Percentiles rank a stretch among this genome's conserved stretches.
These are phyloP conservation scores for Mycena amicta DNA, from an alignment of 768 basidiomycete species.

Conservation along the genomic window DNA sequence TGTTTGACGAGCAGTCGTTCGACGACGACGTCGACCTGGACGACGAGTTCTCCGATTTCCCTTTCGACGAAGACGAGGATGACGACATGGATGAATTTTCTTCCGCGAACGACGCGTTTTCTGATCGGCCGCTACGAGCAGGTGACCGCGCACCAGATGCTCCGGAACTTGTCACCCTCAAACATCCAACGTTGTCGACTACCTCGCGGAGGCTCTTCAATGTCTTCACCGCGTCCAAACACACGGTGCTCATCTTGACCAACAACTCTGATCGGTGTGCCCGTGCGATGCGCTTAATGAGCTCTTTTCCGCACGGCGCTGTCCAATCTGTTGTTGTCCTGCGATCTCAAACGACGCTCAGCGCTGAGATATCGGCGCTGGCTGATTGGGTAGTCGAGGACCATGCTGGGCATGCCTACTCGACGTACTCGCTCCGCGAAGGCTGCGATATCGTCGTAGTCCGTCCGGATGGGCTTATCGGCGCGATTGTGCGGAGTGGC, in stretches of 20 bases:
- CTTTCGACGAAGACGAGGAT: conserved; percentile 27
- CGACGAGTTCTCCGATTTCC: not conserved
- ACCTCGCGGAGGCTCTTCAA: conserved; percentile 34
- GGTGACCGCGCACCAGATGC: conserved; percentile 52
- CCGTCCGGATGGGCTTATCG: conserved; percentile 50
- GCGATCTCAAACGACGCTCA: conserved; percentile 19
- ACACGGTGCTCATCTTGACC: conserved; percentile 46
- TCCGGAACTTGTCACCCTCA: conserved; percentile 31
- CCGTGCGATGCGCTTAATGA: conserved; percentile 13
- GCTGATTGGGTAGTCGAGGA: conserved; percentile 40
- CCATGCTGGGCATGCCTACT: conserved; percentile 39
- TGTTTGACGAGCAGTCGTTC: conserved; percentile 36
- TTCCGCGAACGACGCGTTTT: conserved; percentile 26
- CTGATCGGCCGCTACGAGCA: conserved; percentile 34
- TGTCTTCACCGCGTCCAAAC: conserved; percentile 35
- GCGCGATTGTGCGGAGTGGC: conserved; percentile 38
- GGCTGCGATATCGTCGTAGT: conserved; percentile 38
- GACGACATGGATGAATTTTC: conserved; percentile 18
- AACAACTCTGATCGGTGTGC: conserved; percentile 24
- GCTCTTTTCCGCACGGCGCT: conserved; percentile 26
- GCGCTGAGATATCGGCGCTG: conserved; percentile 5
- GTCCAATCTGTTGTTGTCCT: conserved; percentile 33
- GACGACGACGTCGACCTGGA: conserved; percentile 12
- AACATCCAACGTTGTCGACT: conserved; percentile 6
- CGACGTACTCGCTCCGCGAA: conserved; percentile 37